phyloP scores from a whole-genome alignment of 2,329 filamentous ascomycete species.

The Xylaria sp. region DNA sequence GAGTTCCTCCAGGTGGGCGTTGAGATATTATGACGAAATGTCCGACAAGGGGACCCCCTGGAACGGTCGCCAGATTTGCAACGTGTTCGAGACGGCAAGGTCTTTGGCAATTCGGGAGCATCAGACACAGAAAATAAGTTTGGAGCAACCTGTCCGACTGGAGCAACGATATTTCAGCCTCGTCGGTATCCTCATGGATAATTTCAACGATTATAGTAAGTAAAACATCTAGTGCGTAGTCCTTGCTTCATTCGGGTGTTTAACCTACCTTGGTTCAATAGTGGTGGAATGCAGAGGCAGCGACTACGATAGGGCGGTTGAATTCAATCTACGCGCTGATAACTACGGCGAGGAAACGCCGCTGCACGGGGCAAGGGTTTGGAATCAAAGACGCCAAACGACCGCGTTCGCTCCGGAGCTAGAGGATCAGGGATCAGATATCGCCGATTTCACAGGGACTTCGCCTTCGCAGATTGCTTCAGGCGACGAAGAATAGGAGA shows the following conservation, averaged over 20 bases:
- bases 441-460: too few species aligned
- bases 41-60: not conserved
- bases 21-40: not conserved
- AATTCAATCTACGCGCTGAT: not conserved
- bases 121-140: not conserved
- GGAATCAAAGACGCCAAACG: too few species aligned
- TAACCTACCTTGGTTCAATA: not conserved
- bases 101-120: not conserved
- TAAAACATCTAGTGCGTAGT: not conserved
- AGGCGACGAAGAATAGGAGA: too few species aligned
- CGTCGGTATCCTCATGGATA: not conserved
- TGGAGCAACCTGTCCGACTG: not conserved
- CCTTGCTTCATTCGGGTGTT: not conserved
- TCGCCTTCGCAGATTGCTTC: too few species aligned
- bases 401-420: too few species aligned
- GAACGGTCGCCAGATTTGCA: not conserved
- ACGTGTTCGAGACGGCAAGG: not conserved
- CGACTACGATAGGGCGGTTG: not conserved
- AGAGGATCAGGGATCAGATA: too few species aligned
- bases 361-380: too few species aligned
- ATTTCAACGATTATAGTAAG: not conserved
- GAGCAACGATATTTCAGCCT: not conserved
- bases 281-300: not conserved
- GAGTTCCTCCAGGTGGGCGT: not conserved
- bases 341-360: too few species aligned